These are phyloP conservation scores for Colletotrichum viniferum DNA, from an alignment of 2,329 filamentous ascomycete species.

Conservation along the genomic window DNA sequence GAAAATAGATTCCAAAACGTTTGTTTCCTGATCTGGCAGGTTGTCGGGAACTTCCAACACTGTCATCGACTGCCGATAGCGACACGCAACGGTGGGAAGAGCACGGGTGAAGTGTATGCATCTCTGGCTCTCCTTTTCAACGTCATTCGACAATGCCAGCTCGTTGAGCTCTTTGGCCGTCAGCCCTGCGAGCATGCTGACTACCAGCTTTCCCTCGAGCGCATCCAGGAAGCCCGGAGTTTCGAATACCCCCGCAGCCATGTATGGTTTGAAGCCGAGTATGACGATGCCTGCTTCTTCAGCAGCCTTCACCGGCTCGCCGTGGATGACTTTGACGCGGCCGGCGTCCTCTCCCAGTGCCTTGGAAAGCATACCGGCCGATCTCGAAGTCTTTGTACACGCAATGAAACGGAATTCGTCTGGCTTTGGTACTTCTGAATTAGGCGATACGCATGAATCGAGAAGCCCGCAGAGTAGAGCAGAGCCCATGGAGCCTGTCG, in stretches of 20 bases:
- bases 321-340: background rate
- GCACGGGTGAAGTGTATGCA: background rate
- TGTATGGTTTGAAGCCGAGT: background rate
- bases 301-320: background rate
- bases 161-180: background rate
- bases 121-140: background rate
- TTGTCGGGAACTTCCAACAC: background rate
- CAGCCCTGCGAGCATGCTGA: background rate
- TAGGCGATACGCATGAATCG: background rate
- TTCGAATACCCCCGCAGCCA: background rate
- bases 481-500: background rate
- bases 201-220: background rate
- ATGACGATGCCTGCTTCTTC: background rate
- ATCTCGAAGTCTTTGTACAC: background rate
- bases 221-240: background rate
- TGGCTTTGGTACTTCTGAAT: background rate
- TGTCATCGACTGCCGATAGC: background rate
- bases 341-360: background rate
- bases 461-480: background rate
- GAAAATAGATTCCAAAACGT: background rate
- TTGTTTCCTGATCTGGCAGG: background rate
- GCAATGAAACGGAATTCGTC: background rate
- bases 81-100: background rate
- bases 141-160: background rate
- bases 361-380: background rate